phyloP scores from a whole-genome alignment of 1,139 yeast species.

The Saccharomyces hybrid region DNA sequence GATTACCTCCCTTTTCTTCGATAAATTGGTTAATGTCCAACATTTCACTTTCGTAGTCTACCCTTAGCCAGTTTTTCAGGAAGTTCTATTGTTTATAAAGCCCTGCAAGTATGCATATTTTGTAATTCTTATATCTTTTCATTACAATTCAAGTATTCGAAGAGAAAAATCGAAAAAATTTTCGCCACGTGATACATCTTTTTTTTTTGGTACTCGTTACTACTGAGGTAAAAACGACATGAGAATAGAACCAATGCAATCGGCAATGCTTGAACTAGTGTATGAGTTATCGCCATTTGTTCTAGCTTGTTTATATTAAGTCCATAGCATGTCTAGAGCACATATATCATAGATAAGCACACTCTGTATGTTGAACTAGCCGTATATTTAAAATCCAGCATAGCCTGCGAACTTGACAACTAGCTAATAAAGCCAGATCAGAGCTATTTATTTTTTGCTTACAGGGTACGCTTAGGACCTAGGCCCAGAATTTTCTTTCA shows the following conservation, averaged over 20 bases:
- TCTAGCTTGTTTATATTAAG: neutral
- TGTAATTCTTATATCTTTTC: neutral
- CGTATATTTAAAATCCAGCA: neutral
- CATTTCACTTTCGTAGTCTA: slow-evolving; percentile 39
- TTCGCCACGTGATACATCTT: neutral
- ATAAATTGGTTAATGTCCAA: slow-evolving; percentile 85
- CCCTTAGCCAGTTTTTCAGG: neutral
- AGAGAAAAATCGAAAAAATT: neutral
- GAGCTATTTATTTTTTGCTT: neutral
- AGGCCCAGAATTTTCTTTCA: neutral
- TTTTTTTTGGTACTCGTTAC: neutral
- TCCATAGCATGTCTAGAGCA: neutral
- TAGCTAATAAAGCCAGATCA: neutral
- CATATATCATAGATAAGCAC: neutral
- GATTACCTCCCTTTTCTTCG: slow-evolving; percentile 94
- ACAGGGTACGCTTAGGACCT: neutral
- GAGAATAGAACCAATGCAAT: neutral
- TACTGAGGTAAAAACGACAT: neutral
- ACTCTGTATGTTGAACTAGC: neutral
- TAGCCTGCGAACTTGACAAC: neutral
- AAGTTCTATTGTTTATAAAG: neutral
- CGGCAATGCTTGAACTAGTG: neutral
- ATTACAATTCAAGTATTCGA: neutral
- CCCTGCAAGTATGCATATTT: neutral
- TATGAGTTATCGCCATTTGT: neutral